Percentiles rank a stretch among this genome's conserved stretches.
Evolutionary conservation across 805 yeast species (phyloP).

Genomic region (Pichia eremophila): DNA sequence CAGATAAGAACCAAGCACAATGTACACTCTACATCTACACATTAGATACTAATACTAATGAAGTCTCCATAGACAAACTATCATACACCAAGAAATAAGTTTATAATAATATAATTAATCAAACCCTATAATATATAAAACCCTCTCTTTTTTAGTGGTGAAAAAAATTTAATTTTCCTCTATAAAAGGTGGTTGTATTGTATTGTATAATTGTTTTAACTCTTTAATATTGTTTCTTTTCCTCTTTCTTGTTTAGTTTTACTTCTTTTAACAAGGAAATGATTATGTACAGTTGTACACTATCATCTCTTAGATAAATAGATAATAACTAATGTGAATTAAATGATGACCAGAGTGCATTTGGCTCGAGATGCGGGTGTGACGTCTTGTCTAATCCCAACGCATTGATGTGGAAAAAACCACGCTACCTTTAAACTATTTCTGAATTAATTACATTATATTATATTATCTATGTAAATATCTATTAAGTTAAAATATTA

Average conservation of each 20-base stretch:
- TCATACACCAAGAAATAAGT: neutral
- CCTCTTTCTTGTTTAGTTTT: neutral
- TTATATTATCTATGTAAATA: no score
- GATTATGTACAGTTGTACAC: no score
- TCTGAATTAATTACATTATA: constrained; percentile 7
- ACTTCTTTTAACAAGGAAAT: no score
- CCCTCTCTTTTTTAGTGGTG: no score
- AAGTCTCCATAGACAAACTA: constrained; percentile 67
- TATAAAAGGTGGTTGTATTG: no score
- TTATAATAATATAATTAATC: no score
- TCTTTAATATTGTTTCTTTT: no score
- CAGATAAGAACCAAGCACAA: no score
- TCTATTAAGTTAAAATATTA: no score
- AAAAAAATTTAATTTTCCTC: no score
- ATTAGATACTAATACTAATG: constrained; percentile 47
- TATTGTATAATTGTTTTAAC: no score
- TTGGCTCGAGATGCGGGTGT: constrained; percentile 87
- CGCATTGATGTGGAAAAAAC: constrained; percentile 95
- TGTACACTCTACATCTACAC: constrained; percentile 85
- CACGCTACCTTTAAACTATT: constrained; percentile 72
- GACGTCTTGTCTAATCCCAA: constrained; percentile 22
- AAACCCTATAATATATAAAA: no score
- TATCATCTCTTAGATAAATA: neutral
- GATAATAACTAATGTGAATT: neutral
- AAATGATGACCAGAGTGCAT: constrained; percentile 96